Evolutionary conservation across 2,329 filamentous ascomycete genomes (phyloP), one percentile per base, ranked within the genome.

Genomic region (Ceratocystis cubensis): DNA sequence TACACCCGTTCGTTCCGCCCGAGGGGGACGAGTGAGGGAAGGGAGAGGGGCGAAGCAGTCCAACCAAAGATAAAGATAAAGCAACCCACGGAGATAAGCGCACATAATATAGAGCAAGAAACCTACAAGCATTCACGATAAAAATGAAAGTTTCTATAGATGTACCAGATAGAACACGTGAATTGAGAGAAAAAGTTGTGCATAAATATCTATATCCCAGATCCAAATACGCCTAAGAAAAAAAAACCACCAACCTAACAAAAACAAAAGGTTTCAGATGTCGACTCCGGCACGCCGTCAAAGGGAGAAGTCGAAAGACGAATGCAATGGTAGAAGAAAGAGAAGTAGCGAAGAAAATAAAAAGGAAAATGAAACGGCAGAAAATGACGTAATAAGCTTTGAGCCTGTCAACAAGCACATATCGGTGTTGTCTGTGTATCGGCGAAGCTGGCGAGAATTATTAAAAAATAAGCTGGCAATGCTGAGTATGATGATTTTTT

Each of bases 1-100:
- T 92, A 70, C 83, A 83, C 70, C 89, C 88, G 0, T 93, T 87
- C 73, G 80, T 88, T 63, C 88, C 89, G 46, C 88, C 89, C 1
- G 77, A 75, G 56, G 69, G 69, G 65, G 45, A 69, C 44, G 46
- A 70, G 64, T 69, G 67, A 67, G 64, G 56, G 61, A 53, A 56
- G 68, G 13, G 6, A 41, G 30, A 57, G 44, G 10, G 30, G 13
- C 28, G 45, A 50, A 45, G 20, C 13, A 45, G 56, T 20, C 15
- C 53, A 15, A n/a, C 56, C 61, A 65, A 53, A 22, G 15, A 65
- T 62, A 65, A 53, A 33, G 15, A 65, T 62, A 67, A 28, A 17
- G 25, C 56, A 37, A 57, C 53, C 15, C 25, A 30, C 7, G 13
- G 13, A 15, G n/a, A 8, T 13, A 53, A 22, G 48, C 48, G 13